phyloP scores from a whole-genome alignment of 768 basidiomycete genomes.

The Termitomyces sp. region DNA sequence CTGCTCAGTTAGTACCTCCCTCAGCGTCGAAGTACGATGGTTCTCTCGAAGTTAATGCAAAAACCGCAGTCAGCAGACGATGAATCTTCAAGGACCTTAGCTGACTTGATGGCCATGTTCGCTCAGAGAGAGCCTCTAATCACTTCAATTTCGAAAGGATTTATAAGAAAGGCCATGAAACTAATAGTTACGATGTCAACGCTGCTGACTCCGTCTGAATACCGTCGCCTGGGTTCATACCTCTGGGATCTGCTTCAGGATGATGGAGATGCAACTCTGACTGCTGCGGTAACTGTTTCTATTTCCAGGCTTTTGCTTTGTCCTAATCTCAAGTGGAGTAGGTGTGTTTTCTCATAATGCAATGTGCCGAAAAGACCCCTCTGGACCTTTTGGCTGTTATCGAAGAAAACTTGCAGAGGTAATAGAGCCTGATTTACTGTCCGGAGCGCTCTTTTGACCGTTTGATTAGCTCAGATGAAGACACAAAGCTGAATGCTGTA shows the following conservation, averaged over 20 bases:
- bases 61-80: conserved; percentile 14
- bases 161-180: conserved; percentile 43
- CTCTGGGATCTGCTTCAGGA: conserved; percentile 55
- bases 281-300: conserved; percentile 42
- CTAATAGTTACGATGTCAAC: conserved; percentile 61
- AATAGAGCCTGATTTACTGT: conserved; percentile 1
- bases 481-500: conserved; percentile 46
- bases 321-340: conserved; percentile 16
- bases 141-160: conserved; percentile 38
- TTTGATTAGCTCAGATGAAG: conserved; percentile 41
- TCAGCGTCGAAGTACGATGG: conserved; percentile 39
- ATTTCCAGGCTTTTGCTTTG: neutral
- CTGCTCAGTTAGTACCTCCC: conserved; percentile 8
- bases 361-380: conserved; percentile 61
- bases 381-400: conserved; percentile 43
- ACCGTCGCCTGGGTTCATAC: conserved; percentile 42
- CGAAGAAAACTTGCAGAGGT: conserved; percentile 55
- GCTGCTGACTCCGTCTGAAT: conserved; percentile 44
- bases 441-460: neutral
- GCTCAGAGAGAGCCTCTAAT: conserved; percentile 32
- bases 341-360: conserved; percentile 67
- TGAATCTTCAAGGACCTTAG: conserved; percentile 11
- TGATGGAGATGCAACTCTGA: conserved; percentile 33
- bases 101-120: conserved; percentile 31
- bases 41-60: conserved; percentile 25